Base-by-base conservation (phyloP, 2,329 filamentous ascomycete genomes). In the Tricladium varicosporioides region DNA sequence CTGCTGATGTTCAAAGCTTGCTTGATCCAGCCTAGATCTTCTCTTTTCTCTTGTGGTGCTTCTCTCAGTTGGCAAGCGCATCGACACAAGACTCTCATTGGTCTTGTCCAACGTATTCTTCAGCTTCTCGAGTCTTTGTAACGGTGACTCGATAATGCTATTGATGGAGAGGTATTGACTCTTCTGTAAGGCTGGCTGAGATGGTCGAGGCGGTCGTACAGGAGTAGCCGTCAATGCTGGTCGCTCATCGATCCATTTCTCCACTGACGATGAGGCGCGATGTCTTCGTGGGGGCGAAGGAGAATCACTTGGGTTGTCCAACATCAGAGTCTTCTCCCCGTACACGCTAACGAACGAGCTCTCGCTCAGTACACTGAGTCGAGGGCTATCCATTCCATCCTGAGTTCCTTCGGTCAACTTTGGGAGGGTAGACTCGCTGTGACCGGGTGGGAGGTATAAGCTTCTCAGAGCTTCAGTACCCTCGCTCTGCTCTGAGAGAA, bases 321-420 rank as follows among this genome's bases (percentile, higher is more conserved):
- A 45, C 18, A 51, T 32, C 27, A 62, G 40, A 51, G 7, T 60
- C 64, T 77, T 78, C 19, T 75, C 70, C 2, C 84, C 85, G 54
- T 88, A 88, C 0, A 88, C 75, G 63, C 85, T 88, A 18, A 81
- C 63, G 63, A 88, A 87, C 0, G 85, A 88, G 67, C 84, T 87
- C 69, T 88, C 84, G 62, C 85, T 88, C 60, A 88, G 70, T 11
- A 87, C 75, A 61, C 85, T 88, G 50, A 88, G 71, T 33, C 78
- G 80, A 2, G 85, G 85, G 62, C 84, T 88, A 27, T 74, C 75
- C 57, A 82, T 65, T 45, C 74, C 75, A 52, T 61, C 61, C 31
- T 45, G 53, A 11, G 59, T 58, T 14, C 74, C 71, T 13, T 81
- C 79, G 0, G 72, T 72, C 33, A 79, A 69, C 16, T 77, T 77